Evolutionary conservation across 805 yeast genomes (phyloP).

Genomic region (Lipomyces yamadae): DNA sequence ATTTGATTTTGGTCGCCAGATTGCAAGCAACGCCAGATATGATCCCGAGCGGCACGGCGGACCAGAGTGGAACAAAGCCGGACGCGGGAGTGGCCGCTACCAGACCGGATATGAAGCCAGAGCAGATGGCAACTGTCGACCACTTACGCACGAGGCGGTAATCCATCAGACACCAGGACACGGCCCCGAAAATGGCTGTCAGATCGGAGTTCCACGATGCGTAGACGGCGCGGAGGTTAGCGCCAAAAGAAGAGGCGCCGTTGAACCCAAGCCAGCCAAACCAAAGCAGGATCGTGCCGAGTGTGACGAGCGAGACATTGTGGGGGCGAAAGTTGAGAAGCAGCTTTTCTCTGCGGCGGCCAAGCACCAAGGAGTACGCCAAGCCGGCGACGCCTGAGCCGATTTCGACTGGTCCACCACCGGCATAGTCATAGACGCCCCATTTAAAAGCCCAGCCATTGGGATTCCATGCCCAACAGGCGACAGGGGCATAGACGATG

Average conservation of each 20-base stretch:
- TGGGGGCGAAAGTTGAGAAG: slow-evolving; percentile 77
- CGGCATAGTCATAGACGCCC: slow-evolving; percentile 96
- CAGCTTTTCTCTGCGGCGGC: slow-evolving; percentile 68
- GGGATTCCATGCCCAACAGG: slow-evolving; percentile 92
- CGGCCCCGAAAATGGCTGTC: slow-evolving; percentile 87
- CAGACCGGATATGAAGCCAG: slow-evolving; percentile 92
- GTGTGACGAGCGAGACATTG: slow-evolving; percentile 85
- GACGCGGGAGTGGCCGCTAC: slow-evolving; percentile 97
- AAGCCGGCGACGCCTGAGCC: slow-evolving; percentile 89
- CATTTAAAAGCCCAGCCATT: slow-evolving; percentile 93
- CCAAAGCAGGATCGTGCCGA: slow-evolving; percentile 87
- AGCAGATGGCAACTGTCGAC: slow-evolving; percentile 93
- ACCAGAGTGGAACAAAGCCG: slow-evolving; percentile 90
- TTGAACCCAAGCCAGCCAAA: slow-evolving; percentile 97
- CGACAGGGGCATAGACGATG: slow-evolving; percentile 90
- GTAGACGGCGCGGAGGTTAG: slow-evolving; percentile 81
- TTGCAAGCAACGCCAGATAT: slow-evolving; percentile 84
- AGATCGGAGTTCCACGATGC: slow-evolving; percentile 91
- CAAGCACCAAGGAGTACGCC: slow-evolving; percentile 74
- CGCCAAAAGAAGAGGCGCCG: slow-evolving; percentile 84
- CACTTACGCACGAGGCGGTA: slow-evolving; percentile 85
- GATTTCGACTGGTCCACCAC: slow-evolving; percentile 97
- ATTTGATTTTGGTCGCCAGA: slow-evolving; percentile 85
- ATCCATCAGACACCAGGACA: slow-evolving; percentile 91
- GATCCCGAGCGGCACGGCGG: slow-evolving; percentile 82